A percentile compares a stretch with the other conserved stretches of the same genome.
phyloP scores from a whole-genome alignment of 129 eudicot species.

The Oenanthe sinensis region DNA sequence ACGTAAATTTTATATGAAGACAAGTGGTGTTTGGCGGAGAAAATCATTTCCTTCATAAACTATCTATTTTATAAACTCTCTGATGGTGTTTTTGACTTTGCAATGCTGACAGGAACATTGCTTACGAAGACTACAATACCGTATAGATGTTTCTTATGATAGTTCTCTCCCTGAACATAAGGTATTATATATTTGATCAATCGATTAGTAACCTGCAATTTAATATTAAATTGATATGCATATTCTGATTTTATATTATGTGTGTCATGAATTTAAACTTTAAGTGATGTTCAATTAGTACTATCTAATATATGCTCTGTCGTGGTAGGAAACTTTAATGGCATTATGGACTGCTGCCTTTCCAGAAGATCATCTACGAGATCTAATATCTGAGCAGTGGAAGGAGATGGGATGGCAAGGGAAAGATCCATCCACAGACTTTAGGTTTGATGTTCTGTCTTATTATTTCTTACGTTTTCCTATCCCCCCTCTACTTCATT shows the following conservation, averaged over 20 bases:
- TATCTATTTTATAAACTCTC: background rate
- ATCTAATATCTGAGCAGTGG: conserved; percentile 96
- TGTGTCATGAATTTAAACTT: background rate
- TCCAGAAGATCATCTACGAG: conserved; percentile 70
- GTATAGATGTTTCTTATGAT: conserved; percentile 84
- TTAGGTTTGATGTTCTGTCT: conserved; percentile 39
- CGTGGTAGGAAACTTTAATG: conserved; percentile 66
- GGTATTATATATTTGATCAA: conserved; percentile 27
- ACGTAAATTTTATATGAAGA: background rate
- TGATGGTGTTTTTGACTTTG: conserved; percentile 20
- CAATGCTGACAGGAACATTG: conserved; percentile 64
- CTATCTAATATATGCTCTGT: conserved; percentile 2
- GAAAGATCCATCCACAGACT: conserved; percentile 99
- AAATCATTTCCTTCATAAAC: background rate
- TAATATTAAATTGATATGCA: background rate
- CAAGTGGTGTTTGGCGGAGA: background rate
- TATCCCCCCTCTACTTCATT: background rate
- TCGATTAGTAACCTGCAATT: background rate
- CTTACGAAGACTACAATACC: conserved; percentile 70
- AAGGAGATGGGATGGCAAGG: conserved; percentile 99
- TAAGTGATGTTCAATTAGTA: conserved; percentile 2
- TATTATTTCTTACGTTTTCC: background rate
- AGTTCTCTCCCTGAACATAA: conserved; percentile 73
- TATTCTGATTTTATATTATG: background rate
- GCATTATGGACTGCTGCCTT: conserved; percentile 89